Percentiles rank a stretch among this genome's conserved stretches.
Evolutionary conservation across 2,329 filamentous ascomycete genomes (phyloP).

Genomic region (Alternaria dauci): DNA sequence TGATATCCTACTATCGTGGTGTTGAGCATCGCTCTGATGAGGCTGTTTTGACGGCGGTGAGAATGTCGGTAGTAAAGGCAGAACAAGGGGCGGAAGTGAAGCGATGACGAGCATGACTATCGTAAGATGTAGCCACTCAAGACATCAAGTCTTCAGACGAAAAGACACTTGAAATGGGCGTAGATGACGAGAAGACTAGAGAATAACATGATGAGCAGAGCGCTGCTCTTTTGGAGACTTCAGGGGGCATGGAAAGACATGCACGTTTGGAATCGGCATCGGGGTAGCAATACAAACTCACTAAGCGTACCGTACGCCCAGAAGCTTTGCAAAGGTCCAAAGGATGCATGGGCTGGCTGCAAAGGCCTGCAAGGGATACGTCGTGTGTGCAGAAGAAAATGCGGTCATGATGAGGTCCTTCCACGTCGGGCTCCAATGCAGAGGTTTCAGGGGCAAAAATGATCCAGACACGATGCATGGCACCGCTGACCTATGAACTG

Average conservation of each 20-base stretch:
- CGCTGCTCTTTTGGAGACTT: neutral
- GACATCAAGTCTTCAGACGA: neutral
- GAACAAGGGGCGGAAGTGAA: neutral
- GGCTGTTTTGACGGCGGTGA: neutral
- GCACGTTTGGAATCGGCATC: too few relatives aligned
- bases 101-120: neutral
- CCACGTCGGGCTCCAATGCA: neutral
- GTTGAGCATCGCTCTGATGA: neutral
- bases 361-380: neutral
- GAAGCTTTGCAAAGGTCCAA: neutral
- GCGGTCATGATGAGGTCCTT: neutral
- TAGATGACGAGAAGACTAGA: neutral
- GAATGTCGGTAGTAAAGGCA: neutral
- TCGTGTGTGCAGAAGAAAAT: neutral
- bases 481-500: accelerated
- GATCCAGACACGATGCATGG: neutral
- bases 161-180: neutral
- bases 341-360: too few relatives aligned
- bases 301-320: neutral
- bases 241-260: neutral
- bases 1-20: neutral
- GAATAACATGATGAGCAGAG: neutral
- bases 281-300: neutral
- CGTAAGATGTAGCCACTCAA: neutral
- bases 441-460: neutral